Conservation (phyloP, 306 rosid species). For the Lathyrus oleraceus region DNA sequence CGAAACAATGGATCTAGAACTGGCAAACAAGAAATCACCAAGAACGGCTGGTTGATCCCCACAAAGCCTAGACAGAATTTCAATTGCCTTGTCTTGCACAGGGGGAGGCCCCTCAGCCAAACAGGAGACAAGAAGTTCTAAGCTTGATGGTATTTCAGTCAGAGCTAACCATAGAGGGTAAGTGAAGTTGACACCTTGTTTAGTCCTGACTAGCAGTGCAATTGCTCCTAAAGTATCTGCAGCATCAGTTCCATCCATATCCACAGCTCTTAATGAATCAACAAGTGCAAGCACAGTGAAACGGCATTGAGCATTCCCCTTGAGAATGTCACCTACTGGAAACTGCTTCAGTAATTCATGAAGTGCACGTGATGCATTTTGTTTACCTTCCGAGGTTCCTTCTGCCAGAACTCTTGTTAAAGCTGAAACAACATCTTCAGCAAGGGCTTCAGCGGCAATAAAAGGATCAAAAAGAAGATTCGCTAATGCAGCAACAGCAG, state of each 20-base stretch:
- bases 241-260: conserved; percentile 64
- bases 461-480: conserved; percentile 82
- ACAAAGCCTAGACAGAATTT: conserved; percentile 84
- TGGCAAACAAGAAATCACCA: conserved; percentile 65
- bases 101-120: conserved; percentile 81
- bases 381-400: conserved; percentile 82
- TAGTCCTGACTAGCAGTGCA: conserved; percentile 73
- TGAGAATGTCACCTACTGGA: conserved; percentile 67
- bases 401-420: conserved; percentile 76
- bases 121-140: conserved; percentile 72
- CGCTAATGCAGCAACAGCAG: conserved; percentile 94
- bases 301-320: conserved; percentile 71
- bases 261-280: conserved; percentile 66
- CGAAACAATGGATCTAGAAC: conserved; percentile 61
- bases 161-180: conserved; percentile 68
- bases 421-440: conserved; percentile 83
- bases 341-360: conserved; percentile 84
- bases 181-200: conserved; percentile 57
- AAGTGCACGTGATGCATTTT: conserved; percentile 87
- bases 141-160: conserved; percentile 66
- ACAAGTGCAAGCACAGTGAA: conserved; percentile 77
- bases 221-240: conserved; percentile 81
- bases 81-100: conserved; percentile 86
- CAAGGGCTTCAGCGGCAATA: conserved; percentile 79
- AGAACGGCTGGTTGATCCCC: conserved; percentile 67